These are phyloP conservation scores for Candida montana DNA, from an alignment of 805 yeast species.

Conservation along the genomic window DNA sequence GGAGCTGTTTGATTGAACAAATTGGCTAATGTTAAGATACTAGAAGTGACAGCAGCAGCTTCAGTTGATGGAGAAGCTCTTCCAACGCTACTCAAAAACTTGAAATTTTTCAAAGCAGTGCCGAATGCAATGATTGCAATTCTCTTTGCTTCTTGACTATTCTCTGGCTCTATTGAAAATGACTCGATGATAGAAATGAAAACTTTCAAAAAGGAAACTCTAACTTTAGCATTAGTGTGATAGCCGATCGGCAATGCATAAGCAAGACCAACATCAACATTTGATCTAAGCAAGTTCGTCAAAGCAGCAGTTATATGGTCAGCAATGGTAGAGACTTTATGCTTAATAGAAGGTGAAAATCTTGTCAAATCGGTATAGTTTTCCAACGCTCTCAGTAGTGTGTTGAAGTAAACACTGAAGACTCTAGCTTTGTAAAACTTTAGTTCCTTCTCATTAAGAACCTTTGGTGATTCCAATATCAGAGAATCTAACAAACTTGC, in stretches of 20 bases:
- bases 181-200: constrained; percentile 58
- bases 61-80: constrained; percentile 62
- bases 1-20: constrained; percentile 37
- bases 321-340: constrained; percentile 51
- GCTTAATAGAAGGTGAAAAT: constrained; percentile 36
- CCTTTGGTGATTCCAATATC: constrained; percentile 55
- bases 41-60: constrained; percentile 64
- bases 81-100: constrained; percentile 47
- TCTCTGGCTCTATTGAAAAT: constrained; percentile 18
- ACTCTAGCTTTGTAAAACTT: constrained; percentile 51
- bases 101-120: constrained; percentile 32
- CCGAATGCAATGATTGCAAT: constrained; percentile 25
- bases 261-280: constrained; percentile 71
- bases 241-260: constrained; percentile 76
- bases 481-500: constrained; percentile 50
- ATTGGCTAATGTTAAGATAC: constrained; percentile 52
- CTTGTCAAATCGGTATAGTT: constrained; percentile 30
- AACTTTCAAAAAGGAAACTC: constrained; percentile 71
- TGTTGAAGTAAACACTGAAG: constrained; percentile 66
- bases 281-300: constrained; percentile 64
- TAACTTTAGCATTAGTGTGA: constrained; percentile 57
- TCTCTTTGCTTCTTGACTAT: constrained; percentile 24
- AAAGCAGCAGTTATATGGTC: constrained; percentile 62
- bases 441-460: constrained; percentile 46
- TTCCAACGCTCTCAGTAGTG: constrained; percentile 42